Evolutionary conservation across 2,329 filamentous ascomycete species (phyloP).

Genomic region (Zymoseptoria passerinii): DNA sequence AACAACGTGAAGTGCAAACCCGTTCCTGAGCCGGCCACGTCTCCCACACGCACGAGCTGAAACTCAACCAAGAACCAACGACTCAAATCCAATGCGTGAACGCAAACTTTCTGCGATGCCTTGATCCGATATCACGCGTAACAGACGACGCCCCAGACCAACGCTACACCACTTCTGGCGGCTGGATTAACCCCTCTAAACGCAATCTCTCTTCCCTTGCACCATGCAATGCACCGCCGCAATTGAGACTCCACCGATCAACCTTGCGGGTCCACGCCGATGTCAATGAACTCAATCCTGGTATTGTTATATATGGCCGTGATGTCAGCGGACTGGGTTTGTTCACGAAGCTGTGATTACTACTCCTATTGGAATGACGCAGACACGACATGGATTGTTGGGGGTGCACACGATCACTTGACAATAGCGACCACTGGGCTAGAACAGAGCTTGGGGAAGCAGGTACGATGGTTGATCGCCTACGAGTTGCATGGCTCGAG

Average conservation of each 20-base stretch:
- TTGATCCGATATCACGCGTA: not conserved
- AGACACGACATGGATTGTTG: not conserved
- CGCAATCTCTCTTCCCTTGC: not conserved
- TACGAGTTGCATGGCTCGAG: no score
- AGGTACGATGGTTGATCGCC: no score
- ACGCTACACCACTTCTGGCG: not conserved
- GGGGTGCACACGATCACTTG: no score
- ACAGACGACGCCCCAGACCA: not conserved
- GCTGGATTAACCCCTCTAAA: not conserved
- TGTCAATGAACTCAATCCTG: not conserved
- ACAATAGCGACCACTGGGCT: no score
- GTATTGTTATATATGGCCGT: not conserved
- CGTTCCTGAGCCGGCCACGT: not conserved
- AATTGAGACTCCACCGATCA: not conserved
- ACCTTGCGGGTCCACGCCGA: not conserved
- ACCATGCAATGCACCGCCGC: not conserved
- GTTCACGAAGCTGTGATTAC: not conserved
- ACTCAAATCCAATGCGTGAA: not conserved
- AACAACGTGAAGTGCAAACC: not conserved
- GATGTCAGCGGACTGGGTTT: not conserved
- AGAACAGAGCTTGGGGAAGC: no score
- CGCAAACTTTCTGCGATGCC: not conserved
- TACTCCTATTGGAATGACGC: not conserved
- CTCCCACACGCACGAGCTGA: not conserved
- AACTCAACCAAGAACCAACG: not conserved